Evolutionary conservation across 106 monocot genomes (phyloP).

Genomic region (Allium sativum): DNA sequence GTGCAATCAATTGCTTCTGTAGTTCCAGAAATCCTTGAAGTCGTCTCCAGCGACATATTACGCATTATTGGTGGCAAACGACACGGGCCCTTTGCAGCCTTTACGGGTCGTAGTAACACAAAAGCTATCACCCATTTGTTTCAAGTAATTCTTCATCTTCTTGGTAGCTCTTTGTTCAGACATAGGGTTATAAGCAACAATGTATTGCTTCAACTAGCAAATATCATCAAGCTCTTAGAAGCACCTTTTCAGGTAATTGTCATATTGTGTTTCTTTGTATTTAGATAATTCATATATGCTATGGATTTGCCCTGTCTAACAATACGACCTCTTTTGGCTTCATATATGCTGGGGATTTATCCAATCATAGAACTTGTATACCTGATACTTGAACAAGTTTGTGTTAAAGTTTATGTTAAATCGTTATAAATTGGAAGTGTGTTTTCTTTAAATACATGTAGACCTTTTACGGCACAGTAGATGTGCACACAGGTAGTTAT

Average conservation of each 20-base stretch:
- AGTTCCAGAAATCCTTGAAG: constrained; percentile 69
- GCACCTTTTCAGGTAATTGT: constrained; percentile 68
- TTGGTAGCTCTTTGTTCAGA: constrained; percentile 78
- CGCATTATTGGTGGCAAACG: constrained; percentile 72
- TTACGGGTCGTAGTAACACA: constrained; percentile 48
- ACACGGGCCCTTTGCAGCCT: constrained; percentile 35
- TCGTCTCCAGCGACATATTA: constrained; percentile 67
- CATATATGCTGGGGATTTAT: no score
- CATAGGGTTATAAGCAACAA: constrained; percentile 53
- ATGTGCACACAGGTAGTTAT: no score
- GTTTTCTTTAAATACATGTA: no score
- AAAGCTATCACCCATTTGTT: constrained; percentile 61
- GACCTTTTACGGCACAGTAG: no score
- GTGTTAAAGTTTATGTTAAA: no score
- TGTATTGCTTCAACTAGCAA: constrained; percentile 63
- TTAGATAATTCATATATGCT: no score
- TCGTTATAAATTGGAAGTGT: no score
- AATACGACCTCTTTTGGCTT: no score
- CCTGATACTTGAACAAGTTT: no score
- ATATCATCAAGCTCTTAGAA: constrained; percentile 72
- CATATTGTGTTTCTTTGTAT: not conserved
- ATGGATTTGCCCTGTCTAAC: no score
- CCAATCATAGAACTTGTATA: no score
- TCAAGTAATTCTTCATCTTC: constrained; percentile 86
- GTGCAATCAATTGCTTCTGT: constrained; percentile 39